Base-by-base conservation (phyloP, 768 basidiomycete species). In the Lactarius hengduanensis region DNA sequence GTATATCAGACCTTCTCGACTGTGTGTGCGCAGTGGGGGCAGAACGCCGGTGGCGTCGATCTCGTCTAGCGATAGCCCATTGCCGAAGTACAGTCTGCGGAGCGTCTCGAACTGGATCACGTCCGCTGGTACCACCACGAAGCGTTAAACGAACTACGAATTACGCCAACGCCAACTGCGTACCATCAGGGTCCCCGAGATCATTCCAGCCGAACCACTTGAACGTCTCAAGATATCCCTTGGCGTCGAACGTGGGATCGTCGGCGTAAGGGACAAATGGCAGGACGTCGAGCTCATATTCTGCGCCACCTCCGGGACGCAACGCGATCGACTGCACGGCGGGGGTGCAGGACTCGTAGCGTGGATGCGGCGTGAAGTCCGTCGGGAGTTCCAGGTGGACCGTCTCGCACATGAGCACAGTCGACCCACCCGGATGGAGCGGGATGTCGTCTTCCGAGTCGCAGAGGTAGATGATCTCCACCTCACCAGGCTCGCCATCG, bases 181-280 rank as follows among this genome's bases (percentile, higher is more conserved):
- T 68, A 83, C 83, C 64, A 66, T 84, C 81, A 34, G 80, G 77
- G 68, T 80, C 77, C 38, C 67, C 67, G 63, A 78, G 45, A 1
- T 61, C 32, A 68, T 85, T 80, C 89, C 90, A 91, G 0, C 80
- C 80, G 60, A 85, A 77, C 2, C 72, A 72, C 10, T 71, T 72
- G 72, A 88, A 82, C 5, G 82, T 77, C 16, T 71, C 61, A 2
- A 75, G 70, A 68, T 88, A 82, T 18, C 59, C 70, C 3, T 55
- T 36, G 40, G 73, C 75, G 59, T 84, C 69, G 68, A 91, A 91
- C 0, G 57, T 70, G 3, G 80, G 79, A 54, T 90, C 88, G 70
- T 91, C 88, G 0, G 83, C 78, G 61, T 84, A 84, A 2, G 88
- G 88, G 7, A 89, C 74, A 72, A 89, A 91, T 2, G 79, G 78